Evolutionary conservation across 2,329 filamentous ascomycete genomes (phyloP).

Genomic region (Aspergillus sojae): DNA sequence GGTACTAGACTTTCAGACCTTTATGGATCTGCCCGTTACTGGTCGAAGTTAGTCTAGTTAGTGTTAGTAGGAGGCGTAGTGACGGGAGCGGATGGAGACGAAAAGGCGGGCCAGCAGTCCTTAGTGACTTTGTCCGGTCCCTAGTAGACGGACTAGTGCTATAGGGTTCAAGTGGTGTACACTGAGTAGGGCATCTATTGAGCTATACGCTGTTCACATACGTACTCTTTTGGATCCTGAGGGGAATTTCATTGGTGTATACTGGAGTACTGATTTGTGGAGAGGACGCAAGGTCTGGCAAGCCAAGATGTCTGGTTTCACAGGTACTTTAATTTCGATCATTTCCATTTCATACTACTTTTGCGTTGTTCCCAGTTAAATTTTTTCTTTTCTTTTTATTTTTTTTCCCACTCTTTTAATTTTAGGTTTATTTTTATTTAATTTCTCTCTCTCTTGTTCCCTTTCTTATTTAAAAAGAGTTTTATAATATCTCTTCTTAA

Average conservation of each 20-base stretch:
- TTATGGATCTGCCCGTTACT: conserved; percentile 19
- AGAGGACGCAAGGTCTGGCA: conserved; percentile 23
- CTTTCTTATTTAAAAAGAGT: neutral
- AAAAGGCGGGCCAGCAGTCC: conserved; percentile 10
- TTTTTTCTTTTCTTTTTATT: neutral
- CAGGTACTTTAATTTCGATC: conserved; percentile 9
- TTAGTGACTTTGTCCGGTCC: conserved; percentile 1
- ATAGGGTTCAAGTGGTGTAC: conserved; percentile 2
- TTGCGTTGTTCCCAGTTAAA: conserved; percentile 1
- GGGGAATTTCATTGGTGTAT: conserved; percentile 11
- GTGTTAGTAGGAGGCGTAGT: conserved; percentile 3
- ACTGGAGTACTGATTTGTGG: conserved; percentile 16
- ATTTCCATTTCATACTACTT: conserved; percentile 5
- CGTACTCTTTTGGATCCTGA: conserved; percentile 3
- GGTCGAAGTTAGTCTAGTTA: conserved; percentile 13
- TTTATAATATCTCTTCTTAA: neutral
- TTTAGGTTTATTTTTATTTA: neutral
- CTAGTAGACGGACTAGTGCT: conserved; percentile 5
- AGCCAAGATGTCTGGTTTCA: conserved; percentile 21
- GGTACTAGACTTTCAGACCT: conserved; percentile 14
- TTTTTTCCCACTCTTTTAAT: neutral
- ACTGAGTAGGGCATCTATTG: conserved; percentile 1
- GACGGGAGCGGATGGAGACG: conserved; percentile 12
- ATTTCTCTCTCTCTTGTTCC: neutral
- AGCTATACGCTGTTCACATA: conserved; percentile 1